These are phyloP conservation scores for Microthyrium microscopicum DNA, from an alignment of 2,329 filamentous ascomycete genomes.

Conservation along the genomic window DNA sequence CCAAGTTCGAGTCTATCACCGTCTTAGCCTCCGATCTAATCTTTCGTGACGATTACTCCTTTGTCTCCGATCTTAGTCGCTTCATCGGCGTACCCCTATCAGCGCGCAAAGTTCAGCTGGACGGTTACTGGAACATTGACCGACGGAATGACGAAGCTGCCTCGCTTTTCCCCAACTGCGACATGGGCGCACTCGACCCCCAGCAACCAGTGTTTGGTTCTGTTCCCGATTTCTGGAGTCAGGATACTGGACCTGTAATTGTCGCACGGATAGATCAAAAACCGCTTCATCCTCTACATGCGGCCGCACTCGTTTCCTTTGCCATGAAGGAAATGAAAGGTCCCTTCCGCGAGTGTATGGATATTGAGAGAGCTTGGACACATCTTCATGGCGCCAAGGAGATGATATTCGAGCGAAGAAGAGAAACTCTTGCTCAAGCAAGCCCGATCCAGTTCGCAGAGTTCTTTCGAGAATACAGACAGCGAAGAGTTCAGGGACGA, in stretches of 20 bases:
- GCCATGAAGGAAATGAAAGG: slow-evolving; percentile 1
- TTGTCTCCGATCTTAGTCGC: too few species aligned
- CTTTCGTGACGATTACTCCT: too few species aligned
- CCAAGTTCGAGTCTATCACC: too few species aligned
- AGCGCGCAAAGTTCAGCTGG: too few species aligned
- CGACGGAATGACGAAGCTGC: slow-evolving; percentile 2
- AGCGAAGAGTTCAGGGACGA: slow-evolving; percentile 1
- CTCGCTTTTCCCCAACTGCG: slow-evolving; percentile 3
- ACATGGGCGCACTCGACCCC: background rate
- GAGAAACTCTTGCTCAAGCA: background rate
- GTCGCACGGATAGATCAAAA: slow-evolving; percentile 4
- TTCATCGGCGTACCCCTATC: too few species aligned
- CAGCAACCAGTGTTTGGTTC: background rate
- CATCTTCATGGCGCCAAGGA: slow-evolving; percentile 3
- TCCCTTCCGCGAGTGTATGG: slow-evolving; percentile 1
- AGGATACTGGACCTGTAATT: slow-evolving; percentile 1
- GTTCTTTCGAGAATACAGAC: slow-evolving; percentile 2
- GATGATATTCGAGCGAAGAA: background rate
- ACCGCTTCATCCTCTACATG: slow-evolving; percentile 4
- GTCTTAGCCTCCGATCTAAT: too few species aligned
- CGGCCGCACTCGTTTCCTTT: slow-evolving; percentile 1
- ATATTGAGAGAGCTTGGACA: background rate
- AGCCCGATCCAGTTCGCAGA: background rate
- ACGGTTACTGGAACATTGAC: too few species aligned
- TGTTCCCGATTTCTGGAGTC: too few species aligned